Evolutionary conservation across 371 early-diverging fungal genomes (phyloP), one percentile per base, ranked within the genome.

Genomic region (Chytridium lagenaria): DNA sequence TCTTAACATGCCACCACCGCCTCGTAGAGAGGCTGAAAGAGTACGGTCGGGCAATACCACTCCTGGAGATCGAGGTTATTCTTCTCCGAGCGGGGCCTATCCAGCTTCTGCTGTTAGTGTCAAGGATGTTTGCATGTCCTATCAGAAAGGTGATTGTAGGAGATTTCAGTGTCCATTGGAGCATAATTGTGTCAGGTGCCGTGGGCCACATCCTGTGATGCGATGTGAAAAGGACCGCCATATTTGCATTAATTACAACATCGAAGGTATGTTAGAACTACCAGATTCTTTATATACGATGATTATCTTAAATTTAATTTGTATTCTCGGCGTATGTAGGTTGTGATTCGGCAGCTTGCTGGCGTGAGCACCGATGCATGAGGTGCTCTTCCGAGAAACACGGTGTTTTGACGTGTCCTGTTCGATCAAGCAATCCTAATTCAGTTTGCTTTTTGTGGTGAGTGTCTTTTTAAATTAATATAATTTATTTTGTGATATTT

Each of bases 381-480:
- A 26, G 63, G 12, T 63, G 63, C 63, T 63, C 63, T 19, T 63
- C 63, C 10, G 31, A 15, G 26, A 30, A 36, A 10, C 63, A 63
- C 23, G 37, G 15, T 3, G 12, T 63, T 7, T 12, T 31, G 26
- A 10, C 26, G 26, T 63, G 63, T 30, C 30, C 63, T 3, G 23
- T 63, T 19, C 2, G 23, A 10, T 5, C 10, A 16, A 12, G 26
- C 3, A 63, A 19, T 30, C 15, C 26, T 15, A 19, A 37, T 12
- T 31, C 63, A 10, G 36, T 63, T 31, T 63, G 63, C 63, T 63
- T 63, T 36, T 26, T 36, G 16, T 63, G 63, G 63, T 63, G 36
- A 63, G 63, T 63, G 3, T 63, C 19, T 63, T 44, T 44, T 44
- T 19, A 44, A 7, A 44, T 44, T 44, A 12, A 19, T 19, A 31